Evolutionary conservation across 2,329 filamentous ascomycete genomes (phyloP).

Genomic region (Laburnicola sp.): DNA sequence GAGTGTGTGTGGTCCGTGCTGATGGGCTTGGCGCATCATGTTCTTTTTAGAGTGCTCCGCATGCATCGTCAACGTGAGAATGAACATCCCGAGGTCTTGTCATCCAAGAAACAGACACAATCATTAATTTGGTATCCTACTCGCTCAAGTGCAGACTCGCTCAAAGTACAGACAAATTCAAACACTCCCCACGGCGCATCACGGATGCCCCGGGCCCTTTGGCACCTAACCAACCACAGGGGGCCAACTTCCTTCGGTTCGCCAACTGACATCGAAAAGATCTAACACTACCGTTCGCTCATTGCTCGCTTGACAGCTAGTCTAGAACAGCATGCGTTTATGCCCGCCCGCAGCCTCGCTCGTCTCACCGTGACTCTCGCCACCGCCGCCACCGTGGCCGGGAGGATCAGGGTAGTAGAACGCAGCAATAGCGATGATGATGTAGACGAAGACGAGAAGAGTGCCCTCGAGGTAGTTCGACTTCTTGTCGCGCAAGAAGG

Average conservation of each 20-base stretch:
- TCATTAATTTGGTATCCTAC: conserved; percentile 10
- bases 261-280: no score
- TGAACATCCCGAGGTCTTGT: no score
- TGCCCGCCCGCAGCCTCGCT: no score
- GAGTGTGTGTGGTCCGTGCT: conserved; percentile 16
- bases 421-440: conserved; percentile 64
- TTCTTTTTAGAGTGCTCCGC: no score
- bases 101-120: no score
- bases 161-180: no score
- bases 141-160: conserved; percentile 2
- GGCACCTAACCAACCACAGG: background rate
- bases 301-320: no score
- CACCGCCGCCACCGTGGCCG: conserved; percentile 21
- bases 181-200: background rate
- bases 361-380: conserved; percentile 2
- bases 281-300: no score
- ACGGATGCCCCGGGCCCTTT: background rate
- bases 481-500: conserved; percentile 85
- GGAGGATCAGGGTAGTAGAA: conserved; percentile 63
- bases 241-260: background rate
- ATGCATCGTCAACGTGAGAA: no score
- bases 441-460: conserved; percentile 71
- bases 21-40: no score
- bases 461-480: conserved; percentile 88
- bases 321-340: no score